These are phyloP conservation scores for Astragalus glycyphyllos DNA, from an alignment of 306 rosid genomes.

Conservation along the genomic window DNA sequence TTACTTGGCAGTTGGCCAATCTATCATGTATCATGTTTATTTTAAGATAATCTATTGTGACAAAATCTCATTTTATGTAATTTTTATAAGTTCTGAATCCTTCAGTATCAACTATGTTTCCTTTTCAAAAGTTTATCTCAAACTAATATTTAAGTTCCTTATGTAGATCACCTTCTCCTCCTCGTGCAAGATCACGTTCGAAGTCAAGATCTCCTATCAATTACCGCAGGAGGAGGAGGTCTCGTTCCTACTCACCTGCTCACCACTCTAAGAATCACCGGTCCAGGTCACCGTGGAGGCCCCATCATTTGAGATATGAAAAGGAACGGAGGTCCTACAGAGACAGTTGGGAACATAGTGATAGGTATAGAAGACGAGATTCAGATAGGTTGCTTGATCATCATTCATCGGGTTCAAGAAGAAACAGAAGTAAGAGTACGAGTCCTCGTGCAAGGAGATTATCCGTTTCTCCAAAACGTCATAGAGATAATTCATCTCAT, in stretches of 20 bases:
- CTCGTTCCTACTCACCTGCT: conserved; percentile 90
- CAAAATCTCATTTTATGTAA: conserved; percentile 16
- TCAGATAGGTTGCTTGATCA: conserved; percentile 65
- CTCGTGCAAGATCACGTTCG: conserved; percentile 66
- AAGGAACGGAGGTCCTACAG: conserved; percentile 66
- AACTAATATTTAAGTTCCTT: conserved; percentile 35
- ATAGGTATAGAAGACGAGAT: conserved; percentile 75
- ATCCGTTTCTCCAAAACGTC: conserved; percentile 73
- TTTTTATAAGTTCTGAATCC: neutral
- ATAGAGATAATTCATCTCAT: conserved; percentile 66
- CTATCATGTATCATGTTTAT: conserved; percentile 20
- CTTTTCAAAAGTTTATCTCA: conserved; percentile 22
- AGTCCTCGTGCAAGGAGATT: conserved; percentile 74
- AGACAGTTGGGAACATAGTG: conserved; percentile 67
- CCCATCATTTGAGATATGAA: conserved; percentile 61
- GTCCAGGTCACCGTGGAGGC: conserved; percentile 84
- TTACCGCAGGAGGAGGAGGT: conserved; percentile 70
- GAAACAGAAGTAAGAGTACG: conserved; percentile 75
- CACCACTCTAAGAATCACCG: conserved; percentile 65
- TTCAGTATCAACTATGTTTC: neutral
- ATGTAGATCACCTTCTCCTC: conserved; percentile 77
- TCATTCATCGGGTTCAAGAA: conserved; percentile 62
- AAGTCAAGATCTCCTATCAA: conserved; percentile 88
- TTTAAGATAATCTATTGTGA: conserved; percentile 11
- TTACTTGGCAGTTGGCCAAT: conserved; percentile 4